Evolutionary conservation across 1,284 basidiomycete species (phyloP), one percentile per base, ranked within the genome.

Genomic region (Coniferiporia weirii): DNA sequence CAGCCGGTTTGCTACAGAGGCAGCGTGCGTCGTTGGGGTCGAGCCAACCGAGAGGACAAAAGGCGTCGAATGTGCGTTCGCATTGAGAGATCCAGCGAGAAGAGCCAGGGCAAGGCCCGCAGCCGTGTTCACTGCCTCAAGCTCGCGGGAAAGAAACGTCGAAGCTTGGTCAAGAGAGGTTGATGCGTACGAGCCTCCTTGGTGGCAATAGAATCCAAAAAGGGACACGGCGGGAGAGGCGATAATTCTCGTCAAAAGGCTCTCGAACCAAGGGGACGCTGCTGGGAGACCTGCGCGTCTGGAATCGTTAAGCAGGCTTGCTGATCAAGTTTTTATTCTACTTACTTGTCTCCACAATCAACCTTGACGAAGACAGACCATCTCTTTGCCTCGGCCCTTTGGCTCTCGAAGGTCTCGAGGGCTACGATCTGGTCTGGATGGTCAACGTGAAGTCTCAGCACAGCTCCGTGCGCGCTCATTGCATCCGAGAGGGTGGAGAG

Each of bases 341-440:
- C 85, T 66, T 72, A 91, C 88, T 84, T 83, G 64, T 84, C 81
- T 34, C 89, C 91, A 12, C 84, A 83, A 64, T 94, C 89, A 47
- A 94, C 78, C 69, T 94, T 94, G 62, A 94, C 78, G 68, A 93
- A 94, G 0, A 81, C 80, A 17, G 83, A 85, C 91, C 91, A 93
- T 55, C 69, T 74, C 64, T 76, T 75, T 1, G 76, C 70, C 15
- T 65, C 68, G 38, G 68, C 64, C 65, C 75, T 72, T 51, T 66
- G 65, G 44, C 68, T 73, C 68, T 84, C 82, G 66, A 79, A 86
- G 38, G 75, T 74, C 59, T 88, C 84, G 32, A 95, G 70, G 54
- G 81, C 81, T 47, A 73, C 72, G 48, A 94, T 73, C 69, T 94
- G 93, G 45, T 81, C 81, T 9, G 84, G 79, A 69, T 91, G 81